A percentile compares a stretch with the other conserved stretches of the same genome.
Conservation (phyloP, 805 yeast species). For the Sporopachydermia quercuum region DNA sequence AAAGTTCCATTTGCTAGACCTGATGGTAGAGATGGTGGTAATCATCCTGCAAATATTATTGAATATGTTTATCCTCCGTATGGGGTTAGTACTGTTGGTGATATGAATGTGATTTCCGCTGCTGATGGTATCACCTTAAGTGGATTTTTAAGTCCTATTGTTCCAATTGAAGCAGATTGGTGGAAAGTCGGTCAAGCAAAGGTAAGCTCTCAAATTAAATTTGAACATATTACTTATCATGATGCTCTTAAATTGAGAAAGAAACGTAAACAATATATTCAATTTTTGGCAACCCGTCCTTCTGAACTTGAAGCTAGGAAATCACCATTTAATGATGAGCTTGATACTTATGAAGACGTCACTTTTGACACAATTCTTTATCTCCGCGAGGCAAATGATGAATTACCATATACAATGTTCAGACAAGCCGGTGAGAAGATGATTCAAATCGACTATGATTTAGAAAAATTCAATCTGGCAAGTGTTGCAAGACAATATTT, state of each 20-base stretch:
- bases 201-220: conserved; percentile 14
- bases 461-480: conserved; percentile 15
- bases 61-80: conserved; percentile 18
- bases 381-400: conserved; percentile 4
- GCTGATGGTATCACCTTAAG: conserved; percentile 19
- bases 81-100: conserved; percentile 18
- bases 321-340: conserved; percentile 5
- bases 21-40: conserved; percentile 19
- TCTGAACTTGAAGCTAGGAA: conserved; percentile 1
- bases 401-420: conserved; percentile 12
- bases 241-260: conserved; percentile 13
- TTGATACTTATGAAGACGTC: conserved; percentile 6
- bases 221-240: conserved; percentile 11
- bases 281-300: conserved; percentile 9
- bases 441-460: conserved; percentile 20
- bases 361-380: conserved; percentile 11
- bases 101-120: conserved; percentile 14
- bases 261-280: conserved; percentile 11
- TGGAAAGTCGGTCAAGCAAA: conserved; percentile 22
- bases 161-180: conserved; percentile 16
- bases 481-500: conserved; percentile 20
- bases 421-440: conserved; percentile 21
- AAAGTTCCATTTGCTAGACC: conserved; percentile 12
- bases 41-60: conserved; percentile 17
- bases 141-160: conserved; percentile 16